Base-by-base conservation (phyloP, 83 land plant species). In the Larix sibirica region DNA sequence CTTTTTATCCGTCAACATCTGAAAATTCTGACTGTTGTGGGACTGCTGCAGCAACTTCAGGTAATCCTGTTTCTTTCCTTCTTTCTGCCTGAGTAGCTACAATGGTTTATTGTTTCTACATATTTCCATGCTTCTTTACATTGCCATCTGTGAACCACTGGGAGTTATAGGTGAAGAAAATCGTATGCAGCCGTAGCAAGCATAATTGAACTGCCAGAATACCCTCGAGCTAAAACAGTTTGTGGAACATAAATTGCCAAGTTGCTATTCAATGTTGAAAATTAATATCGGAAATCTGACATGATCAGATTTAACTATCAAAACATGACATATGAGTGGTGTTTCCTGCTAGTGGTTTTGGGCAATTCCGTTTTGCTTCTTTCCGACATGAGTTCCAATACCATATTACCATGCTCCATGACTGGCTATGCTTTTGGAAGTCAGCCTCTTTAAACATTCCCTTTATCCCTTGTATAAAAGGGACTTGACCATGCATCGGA, bases 21-120 rank as follows among this genome's bases (percentile, higher is more conserved):
- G 54, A 75, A n/a, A 44, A 75, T 75, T 50, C 59, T 50, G 78
- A 75, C 14, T 23, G 78, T 75, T 75, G 60, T 50, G 78, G 78
- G 28, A 50, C 28, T 75, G 77, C 28, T 75, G 77, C 54, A 18
- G 77, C 44, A 73, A 73, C 56, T n/a, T 73, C 77, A 42, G 77
- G 77, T 73, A 20, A 73, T 73, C 20, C 38, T 70, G 3, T 20
- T 70, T 38, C 18, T 38, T 70, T 44, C 14, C 31, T 31, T 12
- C 17, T 67, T 67, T 67, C 3, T 24, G 33, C 10, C 2, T 50
- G 56, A 50, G 12, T 50, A 50, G 56, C 12, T 9, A 9, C 56
- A 50, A 10, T 50, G 56, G 56, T n/a, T 1, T 47, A 0, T 8
- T 8, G 13, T 50, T 50, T 50, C 10, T 50, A 17, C 20, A 28